Conservation (phyloP, 1,284 basidiomycete species). For the Rhizoctonia solani region DNA sequence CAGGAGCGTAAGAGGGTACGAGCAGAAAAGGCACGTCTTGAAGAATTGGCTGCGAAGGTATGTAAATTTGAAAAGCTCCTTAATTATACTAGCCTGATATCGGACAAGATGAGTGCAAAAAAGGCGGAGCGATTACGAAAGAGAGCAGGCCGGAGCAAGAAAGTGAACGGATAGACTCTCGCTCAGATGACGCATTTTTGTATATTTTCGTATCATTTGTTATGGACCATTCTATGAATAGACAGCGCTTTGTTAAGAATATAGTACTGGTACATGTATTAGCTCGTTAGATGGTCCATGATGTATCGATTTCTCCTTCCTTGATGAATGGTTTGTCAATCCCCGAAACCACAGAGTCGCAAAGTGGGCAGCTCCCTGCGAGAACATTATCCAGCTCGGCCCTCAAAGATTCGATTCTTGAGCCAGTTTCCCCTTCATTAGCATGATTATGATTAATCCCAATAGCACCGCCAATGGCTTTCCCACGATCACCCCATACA, state of each 20-base stretch:
- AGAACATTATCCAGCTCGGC: slow-evolving; percentile 85
- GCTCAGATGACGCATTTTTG: not conserved
- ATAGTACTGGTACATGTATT: slow-evolving; percentile 26
- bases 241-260: not conserved
- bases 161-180: slow-evolving; percentile 65
- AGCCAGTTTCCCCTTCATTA: slow-evolving; percentile 57
- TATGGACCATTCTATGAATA: not conserved
- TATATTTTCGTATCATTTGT: not conserved
- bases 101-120: slow-evolving; percentile 70
- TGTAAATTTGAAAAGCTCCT: slow-evolving; percentile 27
- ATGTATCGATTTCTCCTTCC: slow-evolving; percentile 77
- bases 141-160: slow-evolving; percentile 73
- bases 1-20: slow-evolving; percentile 68
- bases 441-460: slow-evolving; percentile 49
- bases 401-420: slow-evolving; percentile 68
- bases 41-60: slow-evolving; percentile 74
- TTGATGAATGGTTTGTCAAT: slow-evolving; percentile 85
- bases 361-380: slow-evolving; percentile 85
- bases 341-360: slow-evolving; percentile 83
- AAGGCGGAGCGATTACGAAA: slow-evolving; percentile 71
- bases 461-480: slow-evolving; percentile 56
- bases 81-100: not conserved
- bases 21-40: slow-evolving; percentile 68
- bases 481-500: slow-evolving; percentile 64
- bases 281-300: slow-evolving; percentile 69